Evolutionary conservation across 371 early-diverging fungal genomes (phyloP).

Genomic region (Circinella umbellata): DNA sequence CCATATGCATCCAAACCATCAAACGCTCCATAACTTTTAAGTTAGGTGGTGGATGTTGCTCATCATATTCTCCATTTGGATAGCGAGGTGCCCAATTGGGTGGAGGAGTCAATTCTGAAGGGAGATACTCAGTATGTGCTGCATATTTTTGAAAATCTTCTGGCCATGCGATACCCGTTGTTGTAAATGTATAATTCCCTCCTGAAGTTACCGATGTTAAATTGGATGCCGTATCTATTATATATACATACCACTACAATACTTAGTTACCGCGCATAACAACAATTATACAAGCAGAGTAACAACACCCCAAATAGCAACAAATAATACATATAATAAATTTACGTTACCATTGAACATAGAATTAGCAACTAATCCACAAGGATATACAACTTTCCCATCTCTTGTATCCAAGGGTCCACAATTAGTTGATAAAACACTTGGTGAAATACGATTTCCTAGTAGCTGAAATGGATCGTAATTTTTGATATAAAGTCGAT

Average conservation of each 20-base stretch:
- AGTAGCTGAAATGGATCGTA: conserved; percentile 83
- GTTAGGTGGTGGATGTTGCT: conserved; percentile 71
- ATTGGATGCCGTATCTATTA: conserved; percentile 44
- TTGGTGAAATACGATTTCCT: conserved; percentile 51
- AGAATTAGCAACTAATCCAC: conserved; percentile 98
- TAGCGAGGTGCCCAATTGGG: conserved; percentile 77
- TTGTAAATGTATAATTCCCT: conserved; percentile 55
- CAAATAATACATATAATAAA: neutral
- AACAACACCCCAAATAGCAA: too few species aligned
- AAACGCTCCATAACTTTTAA: conserved; percentile 79
- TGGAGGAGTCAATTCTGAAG: conserved; percentile 65
- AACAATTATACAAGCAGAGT: too few species aligned
- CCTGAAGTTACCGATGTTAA: conserved; percentile 23
- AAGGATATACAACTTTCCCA: conserved; percentile 84
- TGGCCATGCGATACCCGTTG: conserved; percentile 86
- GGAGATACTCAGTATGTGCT: conserved; percentile 50
- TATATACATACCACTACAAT: too few species aligned
- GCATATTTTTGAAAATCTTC: conserved; percentile 77
- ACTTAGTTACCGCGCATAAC: too few species aligned
- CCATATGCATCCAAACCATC: conserved; percentile 99
- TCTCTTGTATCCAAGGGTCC: conserved; percentile 57
- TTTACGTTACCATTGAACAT: conserved; percentile 79
- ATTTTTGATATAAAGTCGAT: conserved; percentile 95
- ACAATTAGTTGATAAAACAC: conserved; percentile 40
- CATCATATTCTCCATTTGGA: conserved; percentile 61